Conservation (phyloP, 2,329 filamentous ascomycete species). For the Rasamsonia emersonii region DNA sequence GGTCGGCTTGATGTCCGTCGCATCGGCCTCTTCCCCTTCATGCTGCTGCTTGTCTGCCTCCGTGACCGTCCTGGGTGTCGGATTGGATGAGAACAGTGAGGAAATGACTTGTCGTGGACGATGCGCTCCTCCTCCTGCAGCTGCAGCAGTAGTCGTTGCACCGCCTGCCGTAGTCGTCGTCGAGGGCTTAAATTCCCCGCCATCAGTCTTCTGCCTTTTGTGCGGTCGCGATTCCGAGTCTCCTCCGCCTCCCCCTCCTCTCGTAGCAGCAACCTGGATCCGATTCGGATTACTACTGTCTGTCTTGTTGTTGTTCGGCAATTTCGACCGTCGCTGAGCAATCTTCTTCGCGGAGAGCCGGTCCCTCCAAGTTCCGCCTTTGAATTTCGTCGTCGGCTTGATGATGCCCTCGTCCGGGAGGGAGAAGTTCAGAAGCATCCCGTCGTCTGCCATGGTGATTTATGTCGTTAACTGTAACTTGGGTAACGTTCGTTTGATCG, state of each 20-base stretch:
- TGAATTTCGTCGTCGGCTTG: constrained; percentile 56
- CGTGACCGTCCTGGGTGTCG: constrained; percentile 55
- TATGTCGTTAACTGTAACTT: too few species aligned
- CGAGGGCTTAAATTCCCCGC: constrained; percentile 24
- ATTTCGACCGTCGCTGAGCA: constrained; percentile 41
- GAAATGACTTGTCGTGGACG: constrained; percentile 63
- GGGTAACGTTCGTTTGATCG: too few species aligned
- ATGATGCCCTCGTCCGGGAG: constrained; percentile 56
- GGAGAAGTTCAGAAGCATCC: constrained; percentile 88
- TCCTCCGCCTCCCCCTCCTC: neutral
- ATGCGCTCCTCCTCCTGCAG: constrained; percentile 11
- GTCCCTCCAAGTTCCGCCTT: constrained; percentile 90
- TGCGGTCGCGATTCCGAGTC: constrained; percentile 17
- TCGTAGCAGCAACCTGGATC: constrained; percentile 18
- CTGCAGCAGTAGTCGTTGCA: constrained; percentile 8
- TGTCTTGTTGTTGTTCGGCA: constrained; percentile 6
- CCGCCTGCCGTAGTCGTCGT: constrained; percentile 7
- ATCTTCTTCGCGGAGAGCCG: constrained; percentile 70
- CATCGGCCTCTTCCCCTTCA: constrained; percentile 25
- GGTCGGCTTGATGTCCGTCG: constrained; percentile 55
- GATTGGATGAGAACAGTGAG: constrained; percentile 87
- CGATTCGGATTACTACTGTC: constrained; percentile 23
- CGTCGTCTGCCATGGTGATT: constrained; percentile 98
- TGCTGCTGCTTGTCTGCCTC: constrained; percentile 29
- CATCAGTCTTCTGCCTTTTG: constrained; percentile 35